Evolutionary conservation across 176 grass and related monocot species (phyloP).

Genomic region (Thalia dealbata): DNA sequence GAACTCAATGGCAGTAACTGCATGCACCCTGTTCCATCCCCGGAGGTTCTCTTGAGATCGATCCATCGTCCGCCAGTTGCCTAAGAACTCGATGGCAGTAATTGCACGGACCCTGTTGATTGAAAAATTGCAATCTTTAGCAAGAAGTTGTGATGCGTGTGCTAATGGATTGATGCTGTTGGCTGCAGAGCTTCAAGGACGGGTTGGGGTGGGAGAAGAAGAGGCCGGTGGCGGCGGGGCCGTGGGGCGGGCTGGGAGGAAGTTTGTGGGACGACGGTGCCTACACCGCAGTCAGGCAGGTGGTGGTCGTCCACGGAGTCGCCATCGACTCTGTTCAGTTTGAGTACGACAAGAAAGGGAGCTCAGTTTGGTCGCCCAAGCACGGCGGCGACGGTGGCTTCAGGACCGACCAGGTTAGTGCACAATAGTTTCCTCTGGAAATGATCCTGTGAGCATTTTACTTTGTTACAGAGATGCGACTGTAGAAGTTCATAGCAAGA

Average conservation of each 20-base stretch:
- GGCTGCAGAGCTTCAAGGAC: slow-evolving; percentile 31
- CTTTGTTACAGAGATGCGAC: background rate
- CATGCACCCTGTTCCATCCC: too few relatives aligned
- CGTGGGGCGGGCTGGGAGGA: slow-evolving; percentile 71
- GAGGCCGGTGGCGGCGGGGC: slow-evolving; percentile 49
- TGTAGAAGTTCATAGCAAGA: background rate
- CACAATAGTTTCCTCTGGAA: background rate
- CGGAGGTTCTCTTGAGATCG: too few relatives aligned
- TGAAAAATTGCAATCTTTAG: background rate
- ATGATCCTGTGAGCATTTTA: background rate
- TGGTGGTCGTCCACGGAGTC: slow-evolving; percentile 52
- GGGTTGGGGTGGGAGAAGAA: slow-evolving; percentile 15
- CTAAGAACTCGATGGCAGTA: background rate
- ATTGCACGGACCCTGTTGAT: background rate
- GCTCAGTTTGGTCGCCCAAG: slow-evolving; percentile 38
- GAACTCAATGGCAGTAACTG: too few relatives aligned
- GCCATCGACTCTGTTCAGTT: slow-evolving; percentile 56
- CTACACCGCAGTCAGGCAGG: slow-evolving; percentile 45
- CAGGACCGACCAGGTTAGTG: slow-evolving; percentile 33
- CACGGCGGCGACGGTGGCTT: slow-evolving; percentile 28
- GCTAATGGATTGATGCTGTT: background rate
- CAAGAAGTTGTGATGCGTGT: background rate
- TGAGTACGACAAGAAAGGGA: slow-evolving; percentile 39
- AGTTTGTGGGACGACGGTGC: slow-evolving; percentile 54
- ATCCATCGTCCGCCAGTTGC: too few relatives aligned